phyloP scores from a whole-genome alignment of 2,329 filamentous ascomycete species.

The Colletotrichum sp. region DNA sequence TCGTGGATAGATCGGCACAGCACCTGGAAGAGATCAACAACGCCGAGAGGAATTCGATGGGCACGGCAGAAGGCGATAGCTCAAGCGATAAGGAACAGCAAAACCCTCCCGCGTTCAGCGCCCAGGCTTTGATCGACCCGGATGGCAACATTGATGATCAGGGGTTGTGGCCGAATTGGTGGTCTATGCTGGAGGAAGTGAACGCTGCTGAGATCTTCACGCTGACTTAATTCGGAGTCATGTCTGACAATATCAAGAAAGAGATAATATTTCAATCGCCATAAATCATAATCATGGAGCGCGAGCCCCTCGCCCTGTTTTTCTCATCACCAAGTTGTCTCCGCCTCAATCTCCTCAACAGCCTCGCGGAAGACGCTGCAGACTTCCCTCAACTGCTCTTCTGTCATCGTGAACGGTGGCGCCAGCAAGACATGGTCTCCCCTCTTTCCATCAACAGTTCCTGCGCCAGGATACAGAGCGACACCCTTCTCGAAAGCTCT shows the following conservation, averaged over 20 bases:
- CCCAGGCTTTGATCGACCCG: background rate
- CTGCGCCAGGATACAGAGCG: conserved; percentile 56
- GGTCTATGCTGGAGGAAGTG: conserved; percentile 20
- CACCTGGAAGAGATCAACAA: conserved; percentile 32
- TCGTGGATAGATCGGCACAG: conserved; percentile 32
- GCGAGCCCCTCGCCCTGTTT: background rate
- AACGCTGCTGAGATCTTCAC: conserved; percentile 6
- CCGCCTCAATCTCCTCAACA: conserved; percentile 6
- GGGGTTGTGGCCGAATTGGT: conserved; percentile 21
- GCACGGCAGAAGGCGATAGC: background rate
- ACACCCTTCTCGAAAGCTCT: conserved; percentile 28
- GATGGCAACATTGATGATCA: conserved; percentile 8
- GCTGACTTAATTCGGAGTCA: background rate
- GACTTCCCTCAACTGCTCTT: background rate
- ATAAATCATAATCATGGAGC: background rate
- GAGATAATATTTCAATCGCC: background rate
- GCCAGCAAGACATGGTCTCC: conserved; percentile 75
- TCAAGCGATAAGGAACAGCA: background rate
- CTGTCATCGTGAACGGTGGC: conserved; percentile 69
- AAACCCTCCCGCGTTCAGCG: background rate
- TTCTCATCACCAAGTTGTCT: background rate
- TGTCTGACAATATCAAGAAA: background rate
- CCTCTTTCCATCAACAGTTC: conserved; percentile 60
- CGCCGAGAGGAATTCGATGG: conserved; percentile 19
- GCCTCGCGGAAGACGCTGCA: conserved; percentile 6